These are phyloP conservation scores for Didymellaceae sp. DNA, from an alignment of 2,329 filamentous ascomycete genomes.

Conservation along the genomic window DNA sequence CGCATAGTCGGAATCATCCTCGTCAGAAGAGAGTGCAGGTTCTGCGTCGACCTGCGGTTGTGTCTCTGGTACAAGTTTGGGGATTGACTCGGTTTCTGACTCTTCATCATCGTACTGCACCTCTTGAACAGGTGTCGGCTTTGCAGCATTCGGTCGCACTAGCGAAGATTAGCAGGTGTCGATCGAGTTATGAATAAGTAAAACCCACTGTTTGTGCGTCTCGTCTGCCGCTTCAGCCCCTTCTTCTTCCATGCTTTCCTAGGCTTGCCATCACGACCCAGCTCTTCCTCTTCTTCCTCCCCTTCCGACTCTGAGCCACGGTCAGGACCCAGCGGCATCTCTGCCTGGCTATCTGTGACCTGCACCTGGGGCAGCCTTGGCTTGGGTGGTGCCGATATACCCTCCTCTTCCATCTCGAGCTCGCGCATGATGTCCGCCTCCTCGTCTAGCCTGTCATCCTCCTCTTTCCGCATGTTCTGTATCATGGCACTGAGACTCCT, in stretches of 20 bases:
- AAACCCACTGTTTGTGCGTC: slow-evolving; percentile 63
- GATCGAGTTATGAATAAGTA: neutral
- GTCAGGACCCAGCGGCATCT: slow-evolving; percentile 56
- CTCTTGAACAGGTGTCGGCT: slow-evolving; percentile 53
- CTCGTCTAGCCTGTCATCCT: slow-evolving; percentile 64
- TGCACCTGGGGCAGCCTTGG: slow-evolving; percentile 42
- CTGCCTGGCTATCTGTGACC: slow-evolving; percentile 53
- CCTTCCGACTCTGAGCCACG: slow-evolving; percentile 62
- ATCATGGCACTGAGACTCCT: slow-evolving; percentile 78
- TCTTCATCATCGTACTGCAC: slow-evolving; percentile 32
- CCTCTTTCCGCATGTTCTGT: slow-evolving; percentile 69
- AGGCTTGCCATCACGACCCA: slow-evolving; percentile 65
- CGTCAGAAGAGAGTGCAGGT: slow-evolving; percentile 44
- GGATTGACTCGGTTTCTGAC: slow-evolving; percentile 47
- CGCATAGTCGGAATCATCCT: slow-evolving; percentile 50
- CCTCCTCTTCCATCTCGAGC: slow-evolving; percentile 61
- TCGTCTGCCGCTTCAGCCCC: slow-evolving; percentile 79
- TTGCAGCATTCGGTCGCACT: slow-evolving; percentile 49
- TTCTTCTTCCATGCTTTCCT: slow-evolving; percentile 79
- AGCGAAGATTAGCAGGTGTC: slow-evolving; percentile 26
- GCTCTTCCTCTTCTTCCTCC: slow-evolving; percentile 51
- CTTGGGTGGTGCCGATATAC: slow-evolving; percentile 32
- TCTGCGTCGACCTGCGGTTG: slow-evolving; percentile 42
- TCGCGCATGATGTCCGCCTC: slow-evolving; percentile 78
- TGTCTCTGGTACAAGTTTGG: slow-evolving; percentile 45